Evolutionary conservation across 306 rosid genomes (phyloP).

Genomic region (Comarum palustre): DNA sequence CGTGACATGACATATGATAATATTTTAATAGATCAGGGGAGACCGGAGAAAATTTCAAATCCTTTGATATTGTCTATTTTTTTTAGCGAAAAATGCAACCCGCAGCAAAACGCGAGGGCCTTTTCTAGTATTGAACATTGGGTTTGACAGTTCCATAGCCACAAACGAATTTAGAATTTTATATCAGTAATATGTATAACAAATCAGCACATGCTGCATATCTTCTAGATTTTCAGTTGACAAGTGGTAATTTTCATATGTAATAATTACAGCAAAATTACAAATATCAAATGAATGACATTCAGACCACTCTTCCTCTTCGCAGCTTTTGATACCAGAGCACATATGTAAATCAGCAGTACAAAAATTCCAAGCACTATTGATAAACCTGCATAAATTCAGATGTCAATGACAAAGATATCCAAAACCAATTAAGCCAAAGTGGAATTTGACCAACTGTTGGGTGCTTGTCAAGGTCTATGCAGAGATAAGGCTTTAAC

Average conservation of each 20-base stretch:
- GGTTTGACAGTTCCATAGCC: background rate
- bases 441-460: background rate
- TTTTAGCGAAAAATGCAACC: too few relatives aligned
- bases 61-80: too few relatives aligned
- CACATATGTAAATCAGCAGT: conserved; percentile 3
- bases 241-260: background rate
- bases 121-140: too few relatives aligned
- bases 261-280: conserved; percentile 23
- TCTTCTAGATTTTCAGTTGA: background rate
- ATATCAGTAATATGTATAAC: background rate
- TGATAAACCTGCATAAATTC: conserved; percentile 28
- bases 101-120: too few relatives aligned
- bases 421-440: background rate
- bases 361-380: conserved; percentile 36
- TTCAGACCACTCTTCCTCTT: conserved; percentile 27
- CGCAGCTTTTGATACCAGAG: conserved; percentile 18
- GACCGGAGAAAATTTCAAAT: too few relatives aligned
- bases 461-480: background rate
- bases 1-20: too few relatives aligned
- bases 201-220: background rate
- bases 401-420: background rate
- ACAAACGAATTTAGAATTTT: background rate
- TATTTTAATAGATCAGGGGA: too few relatives aligned
- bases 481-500: background rate
- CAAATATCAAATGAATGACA: conserved; percentile 4